Evolutionary conservation across 441 rosid genomes (phyloP).

Genomic region (Gossypium gossypioides): DNA sequence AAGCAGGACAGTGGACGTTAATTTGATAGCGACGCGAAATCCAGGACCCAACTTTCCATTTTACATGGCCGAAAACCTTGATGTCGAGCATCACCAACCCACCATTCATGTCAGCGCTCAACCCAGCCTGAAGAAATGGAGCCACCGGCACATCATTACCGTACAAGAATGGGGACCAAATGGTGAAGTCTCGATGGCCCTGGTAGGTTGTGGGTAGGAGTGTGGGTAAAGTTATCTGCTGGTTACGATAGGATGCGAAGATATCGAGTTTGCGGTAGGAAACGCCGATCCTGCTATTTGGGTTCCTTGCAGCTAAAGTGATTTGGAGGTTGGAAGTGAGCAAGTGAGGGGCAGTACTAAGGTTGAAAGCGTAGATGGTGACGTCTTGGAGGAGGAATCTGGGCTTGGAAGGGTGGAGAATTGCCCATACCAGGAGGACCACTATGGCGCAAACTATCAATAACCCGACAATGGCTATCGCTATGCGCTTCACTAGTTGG

Average conservation of each 20-base stretch:
- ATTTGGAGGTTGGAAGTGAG: conserved; percentile 42
- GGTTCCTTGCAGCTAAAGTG: conserved; percentile 50
- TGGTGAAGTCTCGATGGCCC: conserved; percentile 42
- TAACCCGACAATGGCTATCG: conserved; percentile 12
- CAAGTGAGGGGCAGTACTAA: conserved; percentile 27
- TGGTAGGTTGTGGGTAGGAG: conserved; percentile 48
- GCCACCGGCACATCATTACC: conserved; percentile 43
- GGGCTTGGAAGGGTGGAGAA: conserved; percentile 54
- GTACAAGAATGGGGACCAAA: conserved; percentile 58
- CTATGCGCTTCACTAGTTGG: conserved; percentile 18
- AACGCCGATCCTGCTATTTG: conserved; percentile 50
- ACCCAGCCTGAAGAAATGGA: conserved; percentile 27
- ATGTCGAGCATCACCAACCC: conserved; percentile 44
- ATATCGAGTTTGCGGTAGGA: conserved; percentile 44
- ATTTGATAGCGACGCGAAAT: conserved; percentile 45
- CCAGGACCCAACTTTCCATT: conserved; percentile 71
- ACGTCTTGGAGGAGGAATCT: conserved; percentile 53
- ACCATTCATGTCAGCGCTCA: conserved; percentile 39
- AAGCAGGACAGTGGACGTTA: conserved; percentile 52
- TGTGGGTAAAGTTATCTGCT: conserved; percentile 46
- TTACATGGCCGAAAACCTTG: conserved; percentile 44
- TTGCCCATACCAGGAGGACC: conserved; percentile 44
- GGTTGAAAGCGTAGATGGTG: conserved; percentile 42
- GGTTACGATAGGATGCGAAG: conserved; percentile 57
- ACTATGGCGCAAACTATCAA: conserved; percentile 21